Evolutionary conservation across 2,329 filamentous ascomycete species (phyloP), one percentile per base, ranked within the genome.

Genomic region (Pseudogymnoascus sp.): DNA sequence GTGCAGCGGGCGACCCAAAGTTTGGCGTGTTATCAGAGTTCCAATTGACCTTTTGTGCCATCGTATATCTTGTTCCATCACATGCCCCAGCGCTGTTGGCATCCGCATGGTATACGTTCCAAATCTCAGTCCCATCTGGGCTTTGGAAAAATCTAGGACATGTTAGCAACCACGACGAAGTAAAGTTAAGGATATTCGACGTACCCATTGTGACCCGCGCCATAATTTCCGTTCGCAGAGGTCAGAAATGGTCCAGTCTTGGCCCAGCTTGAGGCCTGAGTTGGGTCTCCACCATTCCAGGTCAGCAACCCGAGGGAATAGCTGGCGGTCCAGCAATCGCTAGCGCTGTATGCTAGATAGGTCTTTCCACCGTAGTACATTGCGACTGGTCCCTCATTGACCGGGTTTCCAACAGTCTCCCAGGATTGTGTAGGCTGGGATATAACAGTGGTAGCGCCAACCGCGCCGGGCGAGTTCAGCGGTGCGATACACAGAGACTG

Each of bases 101-200:
- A 0, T 80, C 82, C 0, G 81, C 81, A 64, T 84, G 81, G 68
- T 81, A 84, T 0, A 80, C 77, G 59, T 80, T 82, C 77, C 77
- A 84, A 2, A 76, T 79, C 69, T 84, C 75, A 0, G 71, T 77
- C 2, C 75, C 79, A 63, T 84, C 80, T 0, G 81, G 81, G 64
- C 79, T 83, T 28, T 70, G 72, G 71, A 85, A 84, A 74, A 85
- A 84, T 2, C 79, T 80, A 58, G 18, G 15, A 33, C 15, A 33
- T 20, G n/a, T 53, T 53, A 53, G 47, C 4, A 33, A 53, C 28
- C 28, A 20, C 25, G 6, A 2, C 18, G 6, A 1, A 12, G 2
- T 33, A 15, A n/a, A 33, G 9, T 20, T 33, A 53, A 33, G n/a
- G 4, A 28, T 33, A 14, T 37, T 33, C 12, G 7, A 64, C 64